A percentile compares a stretch with the other conserved stretches of the same genome.
Evolutionary conservation across 805 yeast genomes (phyloP).

Genomic region (Starmerella kuoi): DNA sequence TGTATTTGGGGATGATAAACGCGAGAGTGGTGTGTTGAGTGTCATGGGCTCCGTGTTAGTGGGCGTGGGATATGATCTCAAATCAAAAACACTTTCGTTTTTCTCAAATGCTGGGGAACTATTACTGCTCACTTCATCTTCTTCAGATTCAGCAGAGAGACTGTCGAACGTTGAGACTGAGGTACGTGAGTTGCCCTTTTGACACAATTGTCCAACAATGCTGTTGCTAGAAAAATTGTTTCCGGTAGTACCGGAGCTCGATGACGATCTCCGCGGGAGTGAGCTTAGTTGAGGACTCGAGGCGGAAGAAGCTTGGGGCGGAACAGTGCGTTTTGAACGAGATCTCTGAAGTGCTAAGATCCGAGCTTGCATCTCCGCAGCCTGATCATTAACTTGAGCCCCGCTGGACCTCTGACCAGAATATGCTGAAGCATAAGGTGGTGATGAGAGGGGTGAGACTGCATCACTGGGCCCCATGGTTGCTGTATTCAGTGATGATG

Average conservation of each 20-base stretch:
- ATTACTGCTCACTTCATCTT: constrained; percentile 1
- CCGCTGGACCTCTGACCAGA: neutral
- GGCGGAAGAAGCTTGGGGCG: constrained; percentile 14
- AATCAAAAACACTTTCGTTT: neutral
- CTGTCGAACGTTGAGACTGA: constrained; percentile 9
- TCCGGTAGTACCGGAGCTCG: constrained; percentile 18
- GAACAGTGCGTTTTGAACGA: constrained; percentile 37
- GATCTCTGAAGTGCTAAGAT: constrained; percentile 78
- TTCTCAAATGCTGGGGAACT: constrained; percentile 1
- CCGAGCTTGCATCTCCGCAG: constrained; percentile 74
- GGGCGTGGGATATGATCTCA: neutral
- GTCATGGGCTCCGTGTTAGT: neutral
- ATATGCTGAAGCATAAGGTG: neutral
- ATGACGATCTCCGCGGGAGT: constrained; percentile 7
- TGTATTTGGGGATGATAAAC: neutral
- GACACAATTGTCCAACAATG: neutral
- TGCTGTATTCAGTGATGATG: neutral
- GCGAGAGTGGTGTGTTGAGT: neutral
- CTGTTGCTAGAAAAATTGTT: constrained; percentile 7
- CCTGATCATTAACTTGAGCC: constrained; percentile 13
- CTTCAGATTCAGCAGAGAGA: neutral
- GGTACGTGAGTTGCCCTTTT: neutral
- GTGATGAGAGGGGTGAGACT: neutral
- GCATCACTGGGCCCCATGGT: neutral
- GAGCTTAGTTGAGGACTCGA: constrained; percentile 20